phyloP scores from a whole-genome alignment of 306 rosid species.

The Morella rubra region DNA sequence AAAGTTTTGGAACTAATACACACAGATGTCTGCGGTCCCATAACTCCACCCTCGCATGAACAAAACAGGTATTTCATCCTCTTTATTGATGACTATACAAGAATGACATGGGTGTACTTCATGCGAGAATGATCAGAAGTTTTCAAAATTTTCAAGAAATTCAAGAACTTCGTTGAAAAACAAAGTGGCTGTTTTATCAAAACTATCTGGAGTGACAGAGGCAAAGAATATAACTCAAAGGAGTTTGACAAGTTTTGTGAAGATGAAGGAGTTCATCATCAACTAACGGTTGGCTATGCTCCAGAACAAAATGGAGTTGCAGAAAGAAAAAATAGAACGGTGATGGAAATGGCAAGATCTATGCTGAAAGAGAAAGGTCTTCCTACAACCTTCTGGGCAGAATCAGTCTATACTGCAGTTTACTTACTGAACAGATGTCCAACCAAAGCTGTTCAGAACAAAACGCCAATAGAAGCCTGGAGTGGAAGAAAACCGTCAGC shows the following conservation, averaged over 20 bases:
- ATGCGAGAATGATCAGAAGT: background rate
- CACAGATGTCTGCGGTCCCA: too few species aligned
- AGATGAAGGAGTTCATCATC: background rate
- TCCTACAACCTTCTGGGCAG: background rate
- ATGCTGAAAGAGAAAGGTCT: background rate
- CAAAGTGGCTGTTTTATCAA: slow-evolving; percentile 11
- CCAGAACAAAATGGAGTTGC: background rate
- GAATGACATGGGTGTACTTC: background rate
- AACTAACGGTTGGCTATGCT: background rate
- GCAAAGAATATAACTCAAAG: background rate
- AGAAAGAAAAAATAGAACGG: background rate
- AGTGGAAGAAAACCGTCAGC: background rate
- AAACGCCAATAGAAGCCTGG: background rate
- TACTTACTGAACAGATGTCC: background rate
- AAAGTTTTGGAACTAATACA: background rate
- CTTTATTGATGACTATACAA: too few species aligned
- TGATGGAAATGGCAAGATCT: background rate
- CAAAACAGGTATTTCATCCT: too few species aligned
- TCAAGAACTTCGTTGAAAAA: background rate
- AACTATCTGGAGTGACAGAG: background rate
- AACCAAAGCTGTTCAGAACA: background rate
- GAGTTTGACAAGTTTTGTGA: background rate
- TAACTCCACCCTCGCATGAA: too few species aligned
- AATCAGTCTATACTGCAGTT: background rate
- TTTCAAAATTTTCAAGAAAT: background rate